Evolutionary conservation across 2,329 filamentous ascomycete genomes (phyloP).

Genomic region (Verticillium klebahnii): DNA sequence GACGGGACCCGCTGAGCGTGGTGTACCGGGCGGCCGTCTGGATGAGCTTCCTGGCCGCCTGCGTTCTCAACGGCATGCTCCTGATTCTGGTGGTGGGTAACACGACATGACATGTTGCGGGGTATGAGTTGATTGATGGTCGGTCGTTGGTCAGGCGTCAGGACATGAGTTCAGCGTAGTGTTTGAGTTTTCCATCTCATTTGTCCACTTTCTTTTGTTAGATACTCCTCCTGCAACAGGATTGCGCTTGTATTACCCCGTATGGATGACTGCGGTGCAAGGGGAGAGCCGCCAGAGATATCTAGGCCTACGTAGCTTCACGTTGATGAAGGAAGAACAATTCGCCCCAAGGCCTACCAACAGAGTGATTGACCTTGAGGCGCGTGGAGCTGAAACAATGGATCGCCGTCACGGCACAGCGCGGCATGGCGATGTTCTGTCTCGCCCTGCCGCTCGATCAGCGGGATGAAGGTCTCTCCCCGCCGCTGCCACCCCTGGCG

Average conservation of each 20-base stretch:
- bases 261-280: not conserved
- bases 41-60: constrained; percentile 29
- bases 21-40: constrained; percentile 37
- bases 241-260: not conserved
- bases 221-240: not conserved
- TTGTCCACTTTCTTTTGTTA: not conserved
- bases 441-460: not conserved
- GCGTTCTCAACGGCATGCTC: constrained; percentile 39
- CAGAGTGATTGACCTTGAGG: too few species aligned
- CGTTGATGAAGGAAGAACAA: too few species aligned
- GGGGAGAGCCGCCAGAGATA: not conserved
- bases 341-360: too few species aligned
- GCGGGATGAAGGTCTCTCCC: too few species aligned
- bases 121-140: not conserved
- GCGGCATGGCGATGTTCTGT: not conserved
- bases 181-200: not conserved
- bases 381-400: too few species aligned
- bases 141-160: not conserved
- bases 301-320: not conserved
- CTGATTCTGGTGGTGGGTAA: constrained; percentile 36
- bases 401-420: too few species aligned
- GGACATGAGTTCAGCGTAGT: not conserved
- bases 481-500: not conserved
- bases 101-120: constrained; percentile 20
- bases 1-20: constrained; percentile 38